phyloP scores from a whole-genome alignment of 2,329 filamentous ascomycete genomes.

The Neonectria punicea region DNA sequence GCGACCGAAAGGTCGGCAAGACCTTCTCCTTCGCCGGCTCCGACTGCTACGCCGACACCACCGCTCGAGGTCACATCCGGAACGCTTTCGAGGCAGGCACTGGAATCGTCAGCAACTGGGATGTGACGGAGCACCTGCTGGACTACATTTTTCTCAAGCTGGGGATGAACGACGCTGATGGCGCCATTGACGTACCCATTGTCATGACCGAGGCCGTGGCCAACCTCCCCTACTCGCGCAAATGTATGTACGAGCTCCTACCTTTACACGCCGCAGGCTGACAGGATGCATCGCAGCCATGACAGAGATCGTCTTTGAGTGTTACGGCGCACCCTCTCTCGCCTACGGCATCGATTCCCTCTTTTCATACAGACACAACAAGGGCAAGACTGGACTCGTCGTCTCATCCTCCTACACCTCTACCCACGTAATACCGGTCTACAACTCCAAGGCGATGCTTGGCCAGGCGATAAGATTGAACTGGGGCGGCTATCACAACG shows the following conservation, averaged over 20 bases:
- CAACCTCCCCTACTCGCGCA: constrained; percentile 87
- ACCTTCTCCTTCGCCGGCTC: constrained; percentile 92
- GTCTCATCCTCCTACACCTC: constrained; percentile 93
- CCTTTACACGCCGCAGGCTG: constrained; percentile 26
- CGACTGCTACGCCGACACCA: constrained; percentile 95
- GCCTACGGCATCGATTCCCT: constrained; percentile 96
- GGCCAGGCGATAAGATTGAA: constrained; percentile 89
- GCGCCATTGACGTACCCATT: constrained; percentile 83
- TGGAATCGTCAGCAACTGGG: constrained; percentile 96
- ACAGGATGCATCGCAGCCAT: constrained; percentile 70
- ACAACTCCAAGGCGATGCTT: constrained; percentile 85
- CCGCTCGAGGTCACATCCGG: constrained; percentile 88
- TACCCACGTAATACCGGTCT: constrained; percentile 93
- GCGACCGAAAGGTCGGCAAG: constrained; percentile 91
- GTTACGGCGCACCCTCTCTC: constrained; percentile 88
- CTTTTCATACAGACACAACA: constrained; percentile 94
- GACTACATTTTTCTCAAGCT: constrained; percentile 97
- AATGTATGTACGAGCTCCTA: constrained; percentile 67
- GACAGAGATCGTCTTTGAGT: constrained; percentile 97
- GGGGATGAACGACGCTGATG: constrained; percentile 80
- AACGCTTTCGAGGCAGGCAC: constrained; percentile 91
- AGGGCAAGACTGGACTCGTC: constrained; percentile 86
- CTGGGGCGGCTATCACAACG: constrained; percentile 91
- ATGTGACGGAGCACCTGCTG: constrained; percentile 92
- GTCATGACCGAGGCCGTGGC: constrained; percentile 97